phyloP scores from a whole-genome alignment of 1,284 basidiomycete species.

The Papiliotrema flavescens region DNA sequence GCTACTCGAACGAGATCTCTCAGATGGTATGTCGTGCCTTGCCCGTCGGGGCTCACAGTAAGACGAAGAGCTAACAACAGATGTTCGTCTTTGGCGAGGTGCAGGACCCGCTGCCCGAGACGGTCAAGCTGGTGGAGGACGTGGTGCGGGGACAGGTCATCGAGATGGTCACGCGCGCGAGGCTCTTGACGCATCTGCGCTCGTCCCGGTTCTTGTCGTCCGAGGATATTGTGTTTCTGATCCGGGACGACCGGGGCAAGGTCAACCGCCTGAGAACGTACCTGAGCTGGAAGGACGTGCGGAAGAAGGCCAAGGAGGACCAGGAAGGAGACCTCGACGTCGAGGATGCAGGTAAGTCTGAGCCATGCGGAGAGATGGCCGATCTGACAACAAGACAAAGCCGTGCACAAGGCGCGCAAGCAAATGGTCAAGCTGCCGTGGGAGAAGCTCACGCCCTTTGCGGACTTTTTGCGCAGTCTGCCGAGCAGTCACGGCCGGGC shows the following conservation, averaged over 20 bases:
- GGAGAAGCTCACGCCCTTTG: conserved; percentile 90
- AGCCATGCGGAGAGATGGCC: not conserved
- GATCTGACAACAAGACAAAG: conserved; percentile 58
- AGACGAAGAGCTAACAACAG: conserved; percentile 50
- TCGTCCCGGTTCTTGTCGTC: conserved; percentile 80
- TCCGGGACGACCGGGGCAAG: conserved; percentile 90
- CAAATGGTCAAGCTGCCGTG: conserved; percentile 93
- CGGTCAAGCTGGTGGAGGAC: conserved; percentile 89
- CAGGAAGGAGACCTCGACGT: conserved; percentile 28
- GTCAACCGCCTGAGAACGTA: conserved; percentile 91
- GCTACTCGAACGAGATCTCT: conserved; percentile 73
- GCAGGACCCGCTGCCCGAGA: conserved; percentile 80
- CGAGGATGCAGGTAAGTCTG: conserved; percentile 30
- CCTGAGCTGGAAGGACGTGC: conserved; percentile 96
- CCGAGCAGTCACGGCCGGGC: conserved; percentile 54
- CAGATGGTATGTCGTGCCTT: conserved; percentile 61
- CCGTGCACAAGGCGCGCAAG: conserved; percentile 80
- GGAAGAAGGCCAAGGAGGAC: conserved; percentile 90
- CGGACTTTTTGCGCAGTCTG: conserved; percentile 64
- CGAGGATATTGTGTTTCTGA: conserved; percentile 94
- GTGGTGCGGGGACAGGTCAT: conserved; percentile 91
- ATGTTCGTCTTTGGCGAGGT: conserved; percentile 98
- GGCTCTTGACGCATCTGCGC: conserved; percentile 73
- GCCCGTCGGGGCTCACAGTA: not conserved
- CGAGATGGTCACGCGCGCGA: conserved; percentile 89